phyloP scores from a whole-genome alignment of 2,329 filamentous ascomycete genomes.

The Lasiodiplodia gonubiensis region DNA sequence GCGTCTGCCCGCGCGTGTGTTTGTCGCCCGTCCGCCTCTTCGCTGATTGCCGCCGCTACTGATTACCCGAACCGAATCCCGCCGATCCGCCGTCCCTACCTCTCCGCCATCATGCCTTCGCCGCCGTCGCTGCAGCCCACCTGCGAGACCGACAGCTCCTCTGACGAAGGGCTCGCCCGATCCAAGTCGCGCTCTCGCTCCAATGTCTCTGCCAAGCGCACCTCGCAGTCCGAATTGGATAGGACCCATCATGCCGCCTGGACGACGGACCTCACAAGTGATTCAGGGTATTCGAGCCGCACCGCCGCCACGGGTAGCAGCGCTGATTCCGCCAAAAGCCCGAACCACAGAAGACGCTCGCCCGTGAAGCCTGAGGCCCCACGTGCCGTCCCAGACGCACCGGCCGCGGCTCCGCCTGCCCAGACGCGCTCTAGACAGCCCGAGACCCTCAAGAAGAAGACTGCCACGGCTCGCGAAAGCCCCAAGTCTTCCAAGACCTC shows the following conservation, averaged over 20 bases:
- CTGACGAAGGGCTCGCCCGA: neutral
- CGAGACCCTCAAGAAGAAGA: constrained; percentile 7
- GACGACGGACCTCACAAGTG: constrained; percentile 58
- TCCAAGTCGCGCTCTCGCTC: constrained; percentile 40
- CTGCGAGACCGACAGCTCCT: constrained; percentile 18
- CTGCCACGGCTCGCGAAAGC: neutral
- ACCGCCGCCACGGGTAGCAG: constrained; percentile 58
- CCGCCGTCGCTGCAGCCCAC: no score
- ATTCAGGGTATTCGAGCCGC: constrained; percentile 68
- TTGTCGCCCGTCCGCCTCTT: constrained; percentile 3
- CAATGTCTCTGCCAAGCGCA: constrained; percentile 58
- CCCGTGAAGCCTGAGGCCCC: constrained; percentile 17
- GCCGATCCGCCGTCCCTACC: constrained; percentile 10
- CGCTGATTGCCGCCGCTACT: constrained; percentile 18
- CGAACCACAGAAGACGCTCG: constrained; percentile 29
- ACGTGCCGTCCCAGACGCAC: neutral
- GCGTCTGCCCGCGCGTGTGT: neutral
- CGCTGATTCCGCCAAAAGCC: constrained; percentile 58
- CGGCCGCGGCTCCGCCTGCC: neutral
- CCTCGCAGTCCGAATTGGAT: constrained; percentile 45
- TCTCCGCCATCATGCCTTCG: constrained; percentile 10
- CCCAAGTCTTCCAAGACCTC: constrained; percentile 21
- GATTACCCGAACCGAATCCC: constrained; percentile 25
- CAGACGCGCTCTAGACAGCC: constrained; percentile 2
- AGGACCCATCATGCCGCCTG: constrained; percentile 32